These are phyloP conservation scores for Heritiera fomes DNA, from an alignment of 345 rosid species.

Conservation along the genomic window DNA sequence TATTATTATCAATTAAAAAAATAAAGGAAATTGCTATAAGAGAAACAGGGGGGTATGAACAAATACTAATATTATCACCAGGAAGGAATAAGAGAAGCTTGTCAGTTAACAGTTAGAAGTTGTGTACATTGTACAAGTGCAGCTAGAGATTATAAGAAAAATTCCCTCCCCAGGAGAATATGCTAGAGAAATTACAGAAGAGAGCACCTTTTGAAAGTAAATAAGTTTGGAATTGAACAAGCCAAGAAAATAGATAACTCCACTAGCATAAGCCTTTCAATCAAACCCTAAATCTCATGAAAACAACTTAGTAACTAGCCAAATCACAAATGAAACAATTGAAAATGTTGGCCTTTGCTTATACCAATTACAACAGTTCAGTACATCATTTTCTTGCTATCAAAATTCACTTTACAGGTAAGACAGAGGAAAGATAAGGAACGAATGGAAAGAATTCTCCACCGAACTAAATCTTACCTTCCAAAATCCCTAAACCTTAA, in stretches of 20 bases:
- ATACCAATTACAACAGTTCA: conserved; percentile 58
- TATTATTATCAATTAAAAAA: no score
- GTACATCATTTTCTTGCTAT: conserved; percentile 52
- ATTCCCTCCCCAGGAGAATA: background rate
- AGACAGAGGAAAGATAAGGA: conserved; percentile 27
- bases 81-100: no score
- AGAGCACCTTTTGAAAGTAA: background rate
- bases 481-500: conserved; percentile 37
- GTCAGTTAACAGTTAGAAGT: no score
- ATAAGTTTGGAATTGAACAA: background rate
- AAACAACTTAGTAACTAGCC: no score
- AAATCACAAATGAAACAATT: conserved; percentile 28
- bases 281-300: background rate
- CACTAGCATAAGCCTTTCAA: background rate
- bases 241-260: background rate
- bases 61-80: no score
- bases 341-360: conserved; percentile 34
- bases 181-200: background rate
- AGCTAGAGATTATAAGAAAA: background rate
- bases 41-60: no score
- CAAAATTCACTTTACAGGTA: conserved; percentile 74
- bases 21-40: no score
- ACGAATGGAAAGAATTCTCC: conserved; percentile 29
- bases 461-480: conserved; percentile 46
- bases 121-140: background rate